Percentiles rank a stretch among this genome's conserved stretches.
These are phyloP conservation scores for Ogataea ramenticola DNA, from an alignment of 805 yeast species.

Conservation along the genomic window DNA sequence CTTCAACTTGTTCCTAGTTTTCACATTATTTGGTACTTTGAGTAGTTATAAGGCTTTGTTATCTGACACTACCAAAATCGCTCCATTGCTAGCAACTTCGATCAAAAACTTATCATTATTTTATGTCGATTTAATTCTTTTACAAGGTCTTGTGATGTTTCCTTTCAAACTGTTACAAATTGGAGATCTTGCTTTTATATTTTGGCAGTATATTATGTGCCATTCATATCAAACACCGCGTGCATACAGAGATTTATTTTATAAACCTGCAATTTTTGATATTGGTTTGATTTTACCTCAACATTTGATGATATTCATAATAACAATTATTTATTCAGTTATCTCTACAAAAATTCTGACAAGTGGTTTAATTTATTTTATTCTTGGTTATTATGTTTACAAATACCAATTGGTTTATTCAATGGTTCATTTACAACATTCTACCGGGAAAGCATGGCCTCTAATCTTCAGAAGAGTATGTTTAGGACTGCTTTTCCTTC, in stretches of 20 bases:
- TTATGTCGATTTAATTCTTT: slow-evolving; percentile 53
- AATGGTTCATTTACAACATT: slow-evolving; percentile 57
- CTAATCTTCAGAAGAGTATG: slow-evolving; percentile 50
- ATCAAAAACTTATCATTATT: slow-evolving; percentile 45
- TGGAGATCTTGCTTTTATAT: slow-evolving; percentile 43
- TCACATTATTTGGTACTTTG: slow-evolving; percentile 54
- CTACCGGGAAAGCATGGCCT: slow-evolving; percentile 65
- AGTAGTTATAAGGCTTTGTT: slow-evolving; percentile 52
- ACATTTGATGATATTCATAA: slow-evolving; percentile 50
- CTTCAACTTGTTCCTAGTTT: slow-evolving; percentile 54
- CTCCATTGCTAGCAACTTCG: slow-evolving; percentile 46
- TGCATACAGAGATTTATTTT: slow-evolving; percentile 42
- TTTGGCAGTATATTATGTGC: slow-evolving; percentile 32
- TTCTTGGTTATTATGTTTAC: slow-evolving; percentile 50
- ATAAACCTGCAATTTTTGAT: slow-evolving; percentile 52
- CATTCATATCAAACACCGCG: slow-evolving; percentile 39
- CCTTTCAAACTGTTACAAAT: slow-evolving; percentile 50
- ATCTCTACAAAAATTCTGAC: slow-evolving; percentile 52
- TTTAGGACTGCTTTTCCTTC: slow-evolving; percentile 48
- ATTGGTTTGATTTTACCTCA: slow-evolving; percentile 58
- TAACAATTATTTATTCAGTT: slow-evolving; percentile 52
- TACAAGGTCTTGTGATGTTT: slow-evolving; percentile 65
- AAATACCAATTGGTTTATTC: slow-evolving; percentile 56
- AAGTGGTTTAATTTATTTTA: slow-evolving; percentile 52
- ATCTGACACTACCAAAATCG: slow-evolving; percentile 52